Conservation (phyloP, 2,329 filamentous ascomycete genomes). For the Penicillium sp. region DNA sequence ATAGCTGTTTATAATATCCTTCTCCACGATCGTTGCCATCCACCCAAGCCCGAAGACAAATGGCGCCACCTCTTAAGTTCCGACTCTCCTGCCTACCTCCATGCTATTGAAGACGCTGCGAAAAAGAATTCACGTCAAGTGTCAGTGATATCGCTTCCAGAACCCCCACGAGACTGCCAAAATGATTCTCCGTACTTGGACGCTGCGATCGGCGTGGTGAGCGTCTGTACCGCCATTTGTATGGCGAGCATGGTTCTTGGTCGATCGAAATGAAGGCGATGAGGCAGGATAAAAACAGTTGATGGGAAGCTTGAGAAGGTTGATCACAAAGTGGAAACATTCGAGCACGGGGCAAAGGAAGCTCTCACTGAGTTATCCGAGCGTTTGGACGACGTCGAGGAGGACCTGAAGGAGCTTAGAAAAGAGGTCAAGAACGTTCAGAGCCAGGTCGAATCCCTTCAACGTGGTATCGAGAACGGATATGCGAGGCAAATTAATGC, state of each 20-base stretch:
- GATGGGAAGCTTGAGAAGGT: too few species aligned
- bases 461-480: too few species aligned
- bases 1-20: too few species aligned
- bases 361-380: neutral
- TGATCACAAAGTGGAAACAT: too few species aligned
- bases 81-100: neutral
- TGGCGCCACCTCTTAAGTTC: too few species aligned
- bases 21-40: too few species aligned
- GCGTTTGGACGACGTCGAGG: neutral
- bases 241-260: neutral
- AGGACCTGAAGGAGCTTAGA: too few species aligned
- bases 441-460: too few species aligned
- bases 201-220: conserved; percentile 54
- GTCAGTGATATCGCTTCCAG: neutral
- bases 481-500: too few species aligned
- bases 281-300: neutral
- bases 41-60: too few species aligned
- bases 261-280: neutral
- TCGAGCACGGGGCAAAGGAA: neutral
- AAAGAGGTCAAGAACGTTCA: too few species aligned
- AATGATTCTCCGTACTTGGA: neutral
- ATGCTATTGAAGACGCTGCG: neutral
- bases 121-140: neutral
- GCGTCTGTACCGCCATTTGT: neutral
- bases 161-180: neutral